Evolutionary conservation across 139 green algal species (phyloP).

Genomic region (Chlorella sp.): DNA sequence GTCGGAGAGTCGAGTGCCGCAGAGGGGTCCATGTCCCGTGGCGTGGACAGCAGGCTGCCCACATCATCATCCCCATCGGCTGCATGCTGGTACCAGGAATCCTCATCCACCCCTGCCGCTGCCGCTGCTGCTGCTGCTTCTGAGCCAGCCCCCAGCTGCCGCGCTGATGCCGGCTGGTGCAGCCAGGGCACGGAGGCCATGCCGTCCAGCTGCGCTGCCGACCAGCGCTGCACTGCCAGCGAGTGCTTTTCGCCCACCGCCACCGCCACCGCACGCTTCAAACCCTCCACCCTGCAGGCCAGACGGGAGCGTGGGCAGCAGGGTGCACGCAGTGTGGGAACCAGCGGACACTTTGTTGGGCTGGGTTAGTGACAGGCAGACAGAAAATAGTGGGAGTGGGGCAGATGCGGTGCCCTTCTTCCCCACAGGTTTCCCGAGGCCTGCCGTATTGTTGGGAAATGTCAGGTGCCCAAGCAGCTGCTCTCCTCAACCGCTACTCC

Average conservation of each 20-base stretch:
- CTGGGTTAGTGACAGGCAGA: neutral
- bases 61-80: neutral
- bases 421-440: neutral
- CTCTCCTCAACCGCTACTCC: neutral
- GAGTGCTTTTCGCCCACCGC: conserved; percentile 94
- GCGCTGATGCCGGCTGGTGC: neutral
- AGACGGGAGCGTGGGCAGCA: neutral
- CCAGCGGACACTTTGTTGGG: neutral
- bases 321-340: neutral
- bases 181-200: conserved; percentile 33
- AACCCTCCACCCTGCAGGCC: conserved; percentile 61
- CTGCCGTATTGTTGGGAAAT: neutral
- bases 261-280: conserved; percentile 64
- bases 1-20: neutral
- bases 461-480: neutral
- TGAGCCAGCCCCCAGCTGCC: neutral
- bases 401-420: neutral
- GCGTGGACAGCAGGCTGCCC: neutral
- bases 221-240: conserved; percentile 81
- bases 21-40: neutral
- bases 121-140: neutral
- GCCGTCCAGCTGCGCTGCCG: conserved; percentile 52
- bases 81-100: neutral
- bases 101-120: conserved; percentile 10
- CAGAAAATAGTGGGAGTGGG: neutral